Evolutionary conservation across 1,284 basidiomycete species (phyloP), one percentile per base, ranked within the genome.

Genomic region (Hymenochaete sp.): DNA sequence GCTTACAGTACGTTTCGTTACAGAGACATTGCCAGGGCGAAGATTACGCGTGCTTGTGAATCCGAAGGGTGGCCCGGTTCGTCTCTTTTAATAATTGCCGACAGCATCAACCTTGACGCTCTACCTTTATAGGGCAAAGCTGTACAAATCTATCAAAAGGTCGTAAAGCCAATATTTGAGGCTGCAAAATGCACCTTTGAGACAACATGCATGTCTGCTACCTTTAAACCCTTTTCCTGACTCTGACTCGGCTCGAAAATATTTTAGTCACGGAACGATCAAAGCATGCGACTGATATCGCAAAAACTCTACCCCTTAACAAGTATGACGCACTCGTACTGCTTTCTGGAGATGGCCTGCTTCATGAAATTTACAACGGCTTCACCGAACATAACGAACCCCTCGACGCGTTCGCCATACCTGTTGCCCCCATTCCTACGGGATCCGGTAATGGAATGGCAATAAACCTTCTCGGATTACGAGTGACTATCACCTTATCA

Each of bases 351-450:
- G 93, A 98, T 59, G 93, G 93, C 4, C 71, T 92, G 33, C 59
- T 93, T 6, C 89, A 93, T 59, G 93, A 98, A 63, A 71, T 95
- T n/a, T 59, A 96, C 57, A 98, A 98, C 58, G 96, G 93, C 2
- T 78, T 97, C 40, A 84, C 88, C 1, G 66, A 75, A 33, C 82
- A 92, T 44, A 59, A 69, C 7, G 74, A 87, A 43, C 83, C 88
- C 0, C 62, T 66, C 14, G 70, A 70, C 37, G 93, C 91, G 0
- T 75, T 98, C 38, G 61, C 65, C 32, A 79, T 82, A 33, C 90
- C 93, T 0, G 65, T 98, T 19, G 81, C 79, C 1, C 90, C 89
- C 1, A 82, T 98, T 53, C 92, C 96, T 2, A 82, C 88, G 8
- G 95, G 93, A 33, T 82, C 80, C 27, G 90, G 83, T 4, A 93